A percentile compares a stretch with the other conserved stretches of the same genome.
phyloP scores from a whole-genome alignment of 1,284 basidiomycete species.

The Sporisorium iseilematis-ciliati region DNA sequence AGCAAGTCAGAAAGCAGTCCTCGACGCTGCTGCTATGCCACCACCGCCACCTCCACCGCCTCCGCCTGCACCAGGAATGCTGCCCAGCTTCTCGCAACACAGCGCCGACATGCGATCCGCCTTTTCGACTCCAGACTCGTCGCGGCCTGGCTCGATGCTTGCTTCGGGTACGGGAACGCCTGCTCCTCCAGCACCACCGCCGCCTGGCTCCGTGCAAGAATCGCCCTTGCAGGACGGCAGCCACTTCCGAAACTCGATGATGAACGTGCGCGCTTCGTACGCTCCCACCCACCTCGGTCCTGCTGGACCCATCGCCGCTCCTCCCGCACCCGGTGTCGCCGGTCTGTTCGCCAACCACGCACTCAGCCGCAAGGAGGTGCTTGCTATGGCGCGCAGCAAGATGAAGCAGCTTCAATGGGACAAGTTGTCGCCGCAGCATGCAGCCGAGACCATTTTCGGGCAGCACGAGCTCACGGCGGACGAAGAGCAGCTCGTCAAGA shows the following conservation, averaged over 20 bases:
- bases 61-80: slow-evolving; percentile 39
- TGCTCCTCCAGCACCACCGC: slow-evolving; percentile 71
- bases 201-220: slow-evolving; percentile 61
- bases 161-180: slow-evolving; percentile 68
- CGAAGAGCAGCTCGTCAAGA: slow-evolving; percentile 53
- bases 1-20: slow-evolving; percentile 21
- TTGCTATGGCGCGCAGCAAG: slow-evolving; percentile 84
- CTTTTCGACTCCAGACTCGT: slow-evolving; percentile 52
- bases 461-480: slow-evolving; percentile 46
- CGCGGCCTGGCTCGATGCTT: slow-evolving; percentile 52
- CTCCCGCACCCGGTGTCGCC: slow-evolving; percentile 76
- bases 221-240: slow-evolving; percentile 45
- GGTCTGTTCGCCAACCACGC: slow-evolving; percentile 50
- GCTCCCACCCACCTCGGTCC: slow-evolving; percentile 47
- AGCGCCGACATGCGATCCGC: slow-evolving; percentile 43
- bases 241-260: slow-evolving; percentile 61
- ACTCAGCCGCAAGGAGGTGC: slow-evolving; percentile 80
- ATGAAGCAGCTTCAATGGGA: slow-evolving; percentile 99
- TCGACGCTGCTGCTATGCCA: slow-evolving; percentile 45
- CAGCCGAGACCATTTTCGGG: slow-evolving; percentile 68
- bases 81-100: slow-evolving; percentile 23
- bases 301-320: slow-evolving; percentile 61
- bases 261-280: slow-evolving; percentile 64
- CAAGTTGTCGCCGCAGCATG: slow-evolving; percentile 74
- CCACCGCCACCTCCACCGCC: slow-evolving; percentile 56